phyloP scores from a whole-genome alignment of 2,329 filamentous ascomycete genomes.

The Lithohypha guttulata region DNA sequence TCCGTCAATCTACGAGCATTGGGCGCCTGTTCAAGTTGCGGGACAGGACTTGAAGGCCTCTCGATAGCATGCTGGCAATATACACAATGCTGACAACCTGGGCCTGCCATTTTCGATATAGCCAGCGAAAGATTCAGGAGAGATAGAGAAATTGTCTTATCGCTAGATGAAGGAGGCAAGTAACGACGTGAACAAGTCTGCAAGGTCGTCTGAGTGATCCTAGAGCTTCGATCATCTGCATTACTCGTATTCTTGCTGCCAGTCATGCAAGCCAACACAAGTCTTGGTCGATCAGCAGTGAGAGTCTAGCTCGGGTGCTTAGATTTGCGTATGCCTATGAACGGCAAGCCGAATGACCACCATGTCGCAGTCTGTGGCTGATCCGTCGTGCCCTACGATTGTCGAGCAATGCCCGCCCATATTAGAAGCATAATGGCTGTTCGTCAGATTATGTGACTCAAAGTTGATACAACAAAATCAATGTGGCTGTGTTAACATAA shows the following conservation, averaged over 20 bases:
- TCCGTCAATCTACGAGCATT: too few relatives aligned
- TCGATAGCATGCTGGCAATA: too few relatives aligned
- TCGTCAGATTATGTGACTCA: neutral
- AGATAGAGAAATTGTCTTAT: neutral
- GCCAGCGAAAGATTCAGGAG: neutral
- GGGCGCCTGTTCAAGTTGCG: too few relatives aligned
- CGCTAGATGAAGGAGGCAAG: neutral
- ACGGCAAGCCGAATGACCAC: neutral
- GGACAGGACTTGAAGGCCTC: too few relatives aligned
- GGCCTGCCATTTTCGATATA: too few relatives aligned
- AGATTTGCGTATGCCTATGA: neutral
- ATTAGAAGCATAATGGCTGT: neutral
- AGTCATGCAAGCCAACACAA: neutral
- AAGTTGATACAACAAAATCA: neutral
- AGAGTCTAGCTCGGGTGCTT: neutral
- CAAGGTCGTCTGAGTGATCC: neutral
- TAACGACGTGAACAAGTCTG: neutral
- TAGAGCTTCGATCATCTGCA: neutral
- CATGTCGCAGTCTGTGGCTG: neutral
- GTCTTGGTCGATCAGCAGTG: neutral
- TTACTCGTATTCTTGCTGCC: neutral
- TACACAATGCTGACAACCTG: neutral
- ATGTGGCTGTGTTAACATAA: neutral
- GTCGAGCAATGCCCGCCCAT: neutral
- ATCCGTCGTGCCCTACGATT: neutral